Evolutionary conservation across 1,139 yeast genomes (phyloP).

Genomic region (Magnusiomyces magnusii): DNA sequence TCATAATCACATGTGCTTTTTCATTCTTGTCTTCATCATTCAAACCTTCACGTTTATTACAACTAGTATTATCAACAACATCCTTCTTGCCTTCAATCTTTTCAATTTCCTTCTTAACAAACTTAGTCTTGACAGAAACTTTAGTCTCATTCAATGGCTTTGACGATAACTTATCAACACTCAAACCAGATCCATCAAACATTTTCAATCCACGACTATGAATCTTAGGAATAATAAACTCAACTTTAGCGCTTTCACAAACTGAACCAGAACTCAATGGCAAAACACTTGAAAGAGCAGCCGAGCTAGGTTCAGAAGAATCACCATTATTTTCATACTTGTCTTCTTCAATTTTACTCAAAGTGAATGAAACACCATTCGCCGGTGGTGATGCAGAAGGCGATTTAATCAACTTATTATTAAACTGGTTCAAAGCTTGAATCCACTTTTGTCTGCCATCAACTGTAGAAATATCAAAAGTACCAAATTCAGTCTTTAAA

Average conservation of each 20-base stretch:
- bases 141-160: not conserved
- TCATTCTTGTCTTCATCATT: not conserved
- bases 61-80: not conserved
- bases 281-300: not conserved
- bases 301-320: constrained; percentile 9
- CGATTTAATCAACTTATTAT: constrained; percentile 6
- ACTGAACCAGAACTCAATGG: constrained; percentile 2
- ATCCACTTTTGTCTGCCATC: constrained; percentile 26
- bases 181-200: not conserved
- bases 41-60: not conserved
- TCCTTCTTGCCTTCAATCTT: not conserved
- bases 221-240: constrained; percentile 13
- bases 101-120: not conserved
- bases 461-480: constrained; percentile 25
- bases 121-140: not conserved
- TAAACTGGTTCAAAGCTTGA: constrained; percentile 16
- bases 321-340: not conserved
- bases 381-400: constrained; percentile 6
- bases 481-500: constrained; percentile 32
- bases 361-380: constrained; percentile 3
- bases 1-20: constrained; percentile 14
- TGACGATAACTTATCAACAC: not conserved
- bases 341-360: not conserved
- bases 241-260: constrained; percentile 14
- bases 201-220: not conserved